These are phyloP conservation scores for Candida germanica DNA, from an alignment of 805 yeast genomes.

Conservation along the genomic window DNA sequence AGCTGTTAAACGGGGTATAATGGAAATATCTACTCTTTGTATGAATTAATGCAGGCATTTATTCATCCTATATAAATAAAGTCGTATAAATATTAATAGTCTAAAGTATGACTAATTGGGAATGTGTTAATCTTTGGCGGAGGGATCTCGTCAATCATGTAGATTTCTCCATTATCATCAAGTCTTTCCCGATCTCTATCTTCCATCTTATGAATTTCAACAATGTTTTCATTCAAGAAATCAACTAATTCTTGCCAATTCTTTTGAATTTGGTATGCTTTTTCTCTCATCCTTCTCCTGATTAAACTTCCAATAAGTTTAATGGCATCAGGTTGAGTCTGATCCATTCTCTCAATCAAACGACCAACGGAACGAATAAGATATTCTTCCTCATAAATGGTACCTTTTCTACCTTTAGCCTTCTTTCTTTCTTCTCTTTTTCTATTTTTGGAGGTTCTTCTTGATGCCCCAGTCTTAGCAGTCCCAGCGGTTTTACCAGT, in stretches of 20 bases:
- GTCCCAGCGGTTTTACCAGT: constrained; percentile 96
- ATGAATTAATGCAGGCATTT: too few species aligned
- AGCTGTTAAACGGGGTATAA: constrained; percentile 42
- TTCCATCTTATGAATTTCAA: constrained; percentile 75
- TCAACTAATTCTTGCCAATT: constrained; percentile 56
- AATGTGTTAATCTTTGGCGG: constrained; percentile 64
- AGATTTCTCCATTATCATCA: constrained; percentile 85
- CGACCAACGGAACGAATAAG: constrained; percentile 85
- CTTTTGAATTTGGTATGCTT: constrained; percentile 78
- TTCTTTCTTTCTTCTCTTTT: constrained; percentile 94
- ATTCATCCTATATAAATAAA: background rate
- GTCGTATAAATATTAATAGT: too few species aligned
- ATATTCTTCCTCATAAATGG: constrained; percentile 96
- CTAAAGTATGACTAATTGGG: constrained; percentile 55
- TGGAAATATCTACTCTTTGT: constrained; percentile 1
- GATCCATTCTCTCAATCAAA: constrained; percentile 74
- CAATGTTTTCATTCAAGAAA: constrained; percentile 56
- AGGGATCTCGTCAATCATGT: constrained; percentile 72
- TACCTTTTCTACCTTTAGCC: constrained; percentile 97
- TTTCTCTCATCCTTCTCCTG: constrained; percentile 68
- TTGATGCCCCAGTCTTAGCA: constrained; percentile 92
- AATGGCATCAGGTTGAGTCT: constrained; percentile 71
- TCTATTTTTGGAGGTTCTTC: constrained; percentile 87
- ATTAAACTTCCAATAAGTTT: constrained; percentile 71
- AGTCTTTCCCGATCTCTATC: constrained; percentile 86